Base-by-base conservation (phyloP, 73 alveolate species). In the Paraurostyla sp. region DNA sequence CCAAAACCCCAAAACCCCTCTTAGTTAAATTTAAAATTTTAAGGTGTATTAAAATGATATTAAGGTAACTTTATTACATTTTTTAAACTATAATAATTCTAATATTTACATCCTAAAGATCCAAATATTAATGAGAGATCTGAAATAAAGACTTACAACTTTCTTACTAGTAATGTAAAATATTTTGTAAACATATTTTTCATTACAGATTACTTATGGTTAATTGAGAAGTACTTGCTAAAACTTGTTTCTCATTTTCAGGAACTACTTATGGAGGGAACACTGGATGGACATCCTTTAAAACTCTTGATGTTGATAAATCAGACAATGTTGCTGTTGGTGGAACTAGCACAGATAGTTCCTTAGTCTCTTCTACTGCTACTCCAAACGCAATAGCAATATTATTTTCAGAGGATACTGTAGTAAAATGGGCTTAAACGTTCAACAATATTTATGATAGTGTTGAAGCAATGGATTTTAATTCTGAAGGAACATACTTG, bases 301-400 rank as follows among this genome's bases (percentile, higher is more conserved):
- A 45, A 7, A 9, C 35, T 6, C 3, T 60, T 20, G 50, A 33
- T 60, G 16, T 33, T 9, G 82, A 65, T 22, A 38, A 9, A 38
- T 2, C 7, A 20, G 7, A 18, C 1, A 65, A 65, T 22, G 35
- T 40, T 3, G 82, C 58, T 35, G 25, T 65, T 16, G 82, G 82
- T 38, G 82, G 82, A 3, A 15, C 32, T 22, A 65, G 82, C 42
- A 38, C 82, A 3, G 82, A 65, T 22, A 3, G 60, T 38, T 36
- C 82, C 4, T 30, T 65, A 36, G 82, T 65, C 15, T 6, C 7
- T 1, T 9, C 60, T 13, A 11, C 58, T 11, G 6, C 32, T 22
- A 13, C 30, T 16, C 82, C 58, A 15, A 65, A 65, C 25, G 42
- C 82, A 38, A 22, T 65, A 2, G 82, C 46, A 15, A 15, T 36